A percentile compares a stretch with the other conserved stretches of the same genome.
phyloP scores from a whole-genome alignment of 192 early-diverging fungal genomes.

The Linnemannia zychae region DNA sequence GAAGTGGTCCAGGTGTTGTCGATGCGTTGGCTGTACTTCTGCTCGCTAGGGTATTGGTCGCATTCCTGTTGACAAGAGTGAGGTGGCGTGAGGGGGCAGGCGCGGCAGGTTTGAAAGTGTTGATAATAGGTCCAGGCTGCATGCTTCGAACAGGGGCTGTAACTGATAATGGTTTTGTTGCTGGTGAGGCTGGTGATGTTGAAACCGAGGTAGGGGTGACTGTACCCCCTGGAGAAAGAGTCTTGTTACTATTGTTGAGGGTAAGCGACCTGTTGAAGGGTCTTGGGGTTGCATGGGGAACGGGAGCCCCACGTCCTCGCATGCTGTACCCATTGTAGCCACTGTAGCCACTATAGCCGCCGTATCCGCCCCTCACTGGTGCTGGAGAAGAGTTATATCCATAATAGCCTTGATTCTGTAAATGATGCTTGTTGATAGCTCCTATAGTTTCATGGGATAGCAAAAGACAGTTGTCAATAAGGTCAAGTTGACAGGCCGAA shows the following conservation, averaged over 20 bases:
- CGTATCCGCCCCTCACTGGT: conserved; percentile 12
- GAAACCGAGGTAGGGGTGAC: not conserved
- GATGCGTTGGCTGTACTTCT: conserved; percentile 4
- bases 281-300: not conserved
- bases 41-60: not conserved
- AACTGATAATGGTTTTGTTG: not conserved
- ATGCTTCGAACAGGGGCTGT: not conserved
- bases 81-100: conserved; percentile 35
- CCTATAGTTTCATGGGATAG: conserved; percentile 9
- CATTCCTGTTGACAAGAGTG: conserved; percentile 30
- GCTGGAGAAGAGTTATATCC: conserved; percentile 1
- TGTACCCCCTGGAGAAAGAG: not conserved
- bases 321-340: conserved; percentile 25
- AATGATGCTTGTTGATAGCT: conserved; percentile 49
- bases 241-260: conserved; percentile 38
- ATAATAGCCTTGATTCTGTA: not conserved
- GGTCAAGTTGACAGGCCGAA: too few species aligned
- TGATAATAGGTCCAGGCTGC: not conserved
- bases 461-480: not conserved
- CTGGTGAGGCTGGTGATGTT: not conserved
- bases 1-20: not conserved
- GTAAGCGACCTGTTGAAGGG: conserved; percentile 44
- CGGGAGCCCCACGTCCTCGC: conserved; percentile 16
- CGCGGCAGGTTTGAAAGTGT: not conserved
- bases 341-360: conserved; percentile 9